phyloP scores from a whole-genome alignment of 2,329 filamentous ascomycete species.

The Fusarium sp. region DNA sequence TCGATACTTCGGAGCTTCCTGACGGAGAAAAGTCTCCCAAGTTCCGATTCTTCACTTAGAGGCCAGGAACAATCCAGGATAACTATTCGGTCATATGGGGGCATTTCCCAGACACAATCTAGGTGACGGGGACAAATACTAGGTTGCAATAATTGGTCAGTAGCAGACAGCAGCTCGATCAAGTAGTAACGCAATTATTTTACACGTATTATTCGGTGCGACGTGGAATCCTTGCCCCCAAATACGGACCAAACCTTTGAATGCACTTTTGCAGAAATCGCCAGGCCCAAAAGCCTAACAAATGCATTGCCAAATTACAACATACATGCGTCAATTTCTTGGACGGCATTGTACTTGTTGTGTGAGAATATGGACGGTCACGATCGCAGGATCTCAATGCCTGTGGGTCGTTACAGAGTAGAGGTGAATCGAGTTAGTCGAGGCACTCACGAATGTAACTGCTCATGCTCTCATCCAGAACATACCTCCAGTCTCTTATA shows the following conservation, averaged over 20 bases:
- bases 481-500: too few relatives aligned
- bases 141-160: neutral
- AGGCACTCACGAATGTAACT: too few relatives aligned
- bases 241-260: neutral
- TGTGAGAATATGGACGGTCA: too few relatives aligned
- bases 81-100: neutral
- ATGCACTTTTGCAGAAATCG: too few relatives aligned
- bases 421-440: too few relatives aligned
- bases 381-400: too few relatives aligned
- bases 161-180: neutral
- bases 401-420: too few relatives aligned
- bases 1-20: neutral
- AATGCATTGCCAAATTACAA: too few relatives aligned
- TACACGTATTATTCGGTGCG: neutral
- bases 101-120: neutral
- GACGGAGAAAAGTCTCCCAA: neutral
- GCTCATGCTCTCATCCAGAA: too few relatives aligned
- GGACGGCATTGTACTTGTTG: too few relatives aligned
- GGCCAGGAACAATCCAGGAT: neutral
- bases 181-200: neutral
- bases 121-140: neutral
- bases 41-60: neutral
- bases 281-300: too few relatives aligned
- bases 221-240: neutral
- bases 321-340: too few relatives aligned